Evolutionary conservation across 805 yeast species (phyloP).

Genomic region (Kodamaea neixiangensis): DNA sequence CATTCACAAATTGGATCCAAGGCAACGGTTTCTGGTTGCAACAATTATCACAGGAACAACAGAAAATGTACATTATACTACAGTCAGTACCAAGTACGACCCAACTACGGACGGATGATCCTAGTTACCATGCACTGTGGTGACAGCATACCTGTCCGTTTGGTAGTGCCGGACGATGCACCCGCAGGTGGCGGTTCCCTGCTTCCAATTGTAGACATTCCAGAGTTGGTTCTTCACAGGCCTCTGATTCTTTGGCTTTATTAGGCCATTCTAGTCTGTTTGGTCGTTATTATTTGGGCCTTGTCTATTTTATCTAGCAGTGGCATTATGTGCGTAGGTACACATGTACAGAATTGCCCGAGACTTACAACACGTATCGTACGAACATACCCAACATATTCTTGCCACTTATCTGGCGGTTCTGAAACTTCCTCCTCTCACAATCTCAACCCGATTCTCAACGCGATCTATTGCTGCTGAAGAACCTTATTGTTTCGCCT

Average conservation of each 20-base stretch:
- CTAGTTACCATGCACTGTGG: background rate
- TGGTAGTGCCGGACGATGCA: background rate
- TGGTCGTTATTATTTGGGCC: background rate
- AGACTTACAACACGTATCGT: background rate
- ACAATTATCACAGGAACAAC: too few species aligned
- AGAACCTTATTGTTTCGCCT: background rate
- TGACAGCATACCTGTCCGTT: background rate
- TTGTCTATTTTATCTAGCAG: background rate
- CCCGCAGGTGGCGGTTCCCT: background rate
- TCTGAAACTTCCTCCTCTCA: background rate
- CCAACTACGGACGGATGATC: background rate
- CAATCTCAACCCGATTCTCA: too few species aligned
- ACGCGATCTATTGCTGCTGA: too few species aligned
- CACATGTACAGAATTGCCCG: too few species aligned
- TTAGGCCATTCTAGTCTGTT: background rate
- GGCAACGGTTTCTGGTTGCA: too few species aligned
- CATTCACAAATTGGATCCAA: too few species aligned
- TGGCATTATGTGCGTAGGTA: background rate
- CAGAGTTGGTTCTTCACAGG: background rate
- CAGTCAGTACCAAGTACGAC: background rate
- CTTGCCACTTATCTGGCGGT: background rate
- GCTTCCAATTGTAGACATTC: background rate
- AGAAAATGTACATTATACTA: background rate
- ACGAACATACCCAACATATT: background rate
- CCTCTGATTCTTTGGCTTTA: background rate